Evolutionary conservation across 257 asterid genomes (phyloP).

Genomic region (Solanum chiquidenum): DNA sequence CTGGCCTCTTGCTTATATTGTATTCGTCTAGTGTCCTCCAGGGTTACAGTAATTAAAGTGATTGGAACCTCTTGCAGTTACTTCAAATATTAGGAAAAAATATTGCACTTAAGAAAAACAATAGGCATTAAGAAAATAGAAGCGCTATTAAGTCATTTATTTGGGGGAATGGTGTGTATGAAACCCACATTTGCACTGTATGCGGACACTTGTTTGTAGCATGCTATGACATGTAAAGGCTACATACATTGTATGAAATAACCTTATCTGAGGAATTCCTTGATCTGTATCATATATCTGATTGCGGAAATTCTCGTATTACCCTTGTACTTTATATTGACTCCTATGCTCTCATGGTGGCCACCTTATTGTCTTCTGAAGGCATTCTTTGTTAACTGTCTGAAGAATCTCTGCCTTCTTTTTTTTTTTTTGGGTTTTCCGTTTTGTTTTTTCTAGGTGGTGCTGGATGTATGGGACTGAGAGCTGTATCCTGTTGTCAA

Average conservation of each 20-base stretch:
- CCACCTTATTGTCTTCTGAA: not conserved
- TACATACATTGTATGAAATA: not conserved
- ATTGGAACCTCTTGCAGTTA: not conserved
- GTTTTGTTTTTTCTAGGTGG: not conserved
- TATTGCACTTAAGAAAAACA: not conserved
- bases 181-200: not conserved
- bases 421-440: not conserved
- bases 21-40: not conserved
- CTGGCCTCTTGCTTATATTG: not conserved
- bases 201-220: not conserved
- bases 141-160: not conserved
- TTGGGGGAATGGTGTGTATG: not conserved
- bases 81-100: not conserved
- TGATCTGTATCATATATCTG: not conserved
- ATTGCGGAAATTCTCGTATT: not conserved
- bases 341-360: not conserved
- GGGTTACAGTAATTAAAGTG: not conserved
- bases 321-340: not conserved
- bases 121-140: not conserved
- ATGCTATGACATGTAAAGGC: not conserved
- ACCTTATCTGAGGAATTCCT: not conserved
- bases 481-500: slow-evolving; percentile 1
- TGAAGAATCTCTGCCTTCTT: not conserved
- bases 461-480: not conserved
- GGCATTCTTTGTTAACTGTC: not conserved